phyloP scores from a whole-genome alignment of 2,329 filamentous ascomycete genomes.

The Rutstroemia sp. region DNA sequence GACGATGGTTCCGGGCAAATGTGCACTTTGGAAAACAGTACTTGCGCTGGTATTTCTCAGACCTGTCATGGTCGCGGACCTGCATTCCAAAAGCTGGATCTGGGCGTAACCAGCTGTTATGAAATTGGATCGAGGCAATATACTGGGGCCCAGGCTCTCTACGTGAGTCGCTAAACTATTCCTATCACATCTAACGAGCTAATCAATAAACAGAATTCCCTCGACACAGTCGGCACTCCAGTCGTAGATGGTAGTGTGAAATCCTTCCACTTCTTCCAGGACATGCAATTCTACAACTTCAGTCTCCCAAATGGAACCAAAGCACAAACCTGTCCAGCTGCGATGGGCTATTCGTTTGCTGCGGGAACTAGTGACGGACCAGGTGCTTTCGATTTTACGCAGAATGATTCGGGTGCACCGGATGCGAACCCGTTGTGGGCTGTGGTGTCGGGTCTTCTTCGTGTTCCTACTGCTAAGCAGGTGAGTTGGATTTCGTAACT shows the following conservation, averaged over 20 bases:
- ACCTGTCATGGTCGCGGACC: conserved; percentile 68
- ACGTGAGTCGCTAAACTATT: conserved; percentile 31
- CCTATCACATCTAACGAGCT: neutral
- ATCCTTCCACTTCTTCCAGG: conserved; percentile 77
- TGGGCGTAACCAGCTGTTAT: conserved; percentile 66
- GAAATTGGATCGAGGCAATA: conserved; percentile 69
- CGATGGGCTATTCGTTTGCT: conserved; percentile 86
- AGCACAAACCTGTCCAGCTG: conserved; percentile 74
- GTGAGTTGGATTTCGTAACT: conserved; percentile 29
- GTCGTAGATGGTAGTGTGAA: conserved; percentile 61
- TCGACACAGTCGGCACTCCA: conserved; percentile 30
- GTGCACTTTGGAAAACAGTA: conserved; percentile 75
- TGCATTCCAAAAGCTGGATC: conserved; percentile 57
- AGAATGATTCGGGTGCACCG: conserved; percentile 68
- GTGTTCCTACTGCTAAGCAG: conserved; percentile 63
- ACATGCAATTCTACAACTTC: conserved; percentile 73
- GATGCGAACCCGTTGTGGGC: conserved; percentile 64
- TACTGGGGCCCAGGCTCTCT: conserved; percentile 48
- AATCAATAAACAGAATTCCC: conserved; percentile 17
- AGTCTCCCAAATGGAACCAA: conserved; percentile 62
- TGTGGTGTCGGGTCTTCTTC: conserved; percentile 65
- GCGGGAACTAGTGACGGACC: conserved; percentile 89
- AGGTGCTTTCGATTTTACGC: conserved; percentile 87
- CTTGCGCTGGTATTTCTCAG: conserved; percentile 51
- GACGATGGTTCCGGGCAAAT: conserved; percentile 70